Evolutionary conservation across 1,284 basidiomycete genomes (phyloP).

Genomic region (Laetiporus sulphureus): DNA sequence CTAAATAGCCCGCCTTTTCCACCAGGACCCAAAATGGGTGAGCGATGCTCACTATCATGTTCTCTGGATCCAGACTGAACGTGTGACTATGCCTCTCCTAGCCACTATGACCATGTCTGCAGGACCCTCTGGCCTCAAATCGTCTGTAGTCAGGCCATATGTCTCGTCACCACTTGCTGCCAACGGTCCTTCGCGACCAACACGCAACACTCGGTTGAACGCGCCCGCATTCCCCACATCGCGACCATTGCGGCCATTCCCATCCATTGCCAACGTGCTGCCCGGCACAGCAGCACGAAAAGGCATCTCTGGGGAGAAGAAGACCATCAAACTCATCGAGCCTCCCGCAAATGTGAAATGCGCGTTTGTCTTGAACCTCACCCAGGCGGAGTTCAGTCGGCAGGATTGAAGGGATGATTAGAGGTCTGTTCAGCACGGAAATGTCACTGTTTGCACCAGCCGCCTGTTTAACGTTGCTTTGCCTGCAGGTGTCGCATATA

Average conservation of each 20-base stretch:
- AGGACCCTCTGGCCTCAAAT: conserved; percentile 19
- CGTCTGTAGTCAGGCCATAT: conserved; percentile 20
- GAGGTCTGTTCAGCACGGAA: conserved; percentile 1
- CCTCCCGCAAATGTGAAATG: conserved; percentile 64
- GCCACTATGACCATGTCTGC: conserved; percentile 28
- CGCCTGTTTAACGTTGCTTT: not conserved
- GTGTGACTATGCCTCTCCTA: conserved; percentile 11
- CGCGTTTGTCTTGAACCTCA: conserved; percentile 69
- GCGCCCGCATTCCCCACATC: conserved; percentile 57
- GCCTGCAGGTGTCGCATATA: not conserved
- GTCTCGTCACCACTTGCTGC: conserved; percentile 59
- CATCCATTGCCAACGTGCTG: conserved; percentile 41
- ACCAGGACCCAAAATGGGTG: conserved; percentile 15
- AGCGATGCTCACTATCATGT: not conserved
- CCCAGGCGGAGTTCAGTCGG: conserved; percentile 72
- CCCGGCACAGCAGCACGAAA: conserved; percentile 19
- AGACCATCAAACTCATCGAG: conserved; percentile 65
- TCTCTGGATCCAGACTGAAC: too few relatives aligned
- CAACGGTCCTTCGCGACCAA: conserved; percentile 21
- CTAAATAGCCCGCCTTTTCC: not conserved
- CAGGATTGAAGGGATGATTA: conserved; percentile 41
- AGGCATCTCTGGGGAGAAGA: conserved; percentile 24
- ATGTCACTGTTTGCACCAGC: too few relatives aligned
- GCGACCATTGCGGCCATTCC: conserved; percentile 68
- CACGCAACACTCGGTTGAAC: conserved; percentile 30